These are phyloP conservation scores for Artomyces pyxidatus DNA, from an alignment of 768 basidiomycete genomes.

Conservation along the genomic window DNA sequence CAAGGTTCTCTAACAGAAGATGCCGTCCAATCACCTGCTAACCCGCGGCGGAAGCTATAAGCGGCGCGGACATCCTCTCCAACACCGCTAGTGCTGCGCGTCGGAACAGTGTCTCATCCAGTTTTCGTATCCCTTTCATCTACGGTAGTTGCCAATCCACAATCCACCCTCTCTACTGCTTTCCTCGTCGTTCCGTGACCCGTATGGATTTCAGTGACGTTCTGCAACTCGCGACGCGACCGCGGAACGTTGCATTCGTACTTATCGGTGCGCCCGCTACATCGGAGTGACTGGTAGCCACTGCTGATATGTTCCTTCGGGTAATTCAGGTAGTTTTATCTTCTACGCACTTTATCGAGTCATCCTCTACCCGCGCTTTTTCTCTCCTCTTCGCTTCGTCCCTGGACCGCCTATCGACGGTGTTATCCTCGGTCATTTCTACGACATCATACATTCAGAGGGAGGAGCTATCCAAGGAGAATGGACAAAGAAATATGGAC, in stretches of 20 bases:
- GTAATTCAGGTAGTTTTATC: not conserved
- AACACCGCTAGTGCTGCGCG: no score
- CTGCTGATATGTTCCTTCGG: not conserved
- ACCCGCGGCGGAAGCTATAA: no score
- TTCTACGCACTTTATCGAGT: not conserved
- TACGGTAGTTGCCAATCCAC: no score
- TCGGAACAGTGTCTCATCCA: no score
- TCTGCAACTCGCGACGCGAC: not conserved
- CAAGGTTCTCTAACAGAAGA: no score
- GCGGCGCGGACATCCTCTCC: no score
- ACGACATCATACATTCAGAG: constrained; percentile 30
- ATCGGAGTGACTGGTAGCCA: not conserved
- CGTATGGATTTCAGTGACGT: not conserved
- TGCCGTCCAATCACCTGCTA: no score
- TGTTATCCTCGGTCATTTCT: constrained; percentile 31
- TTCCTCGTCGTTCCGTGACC: no score
- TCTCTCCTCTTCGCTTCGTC: constrained; percentile 30
- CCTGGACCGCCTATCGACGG: constrained; percentile 31
- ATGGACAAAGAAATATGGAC: constrained; percentile 26
- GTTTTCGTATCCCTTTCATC: no score
- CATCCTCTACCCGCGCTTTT: not conserved
- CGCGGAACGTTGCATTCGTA: not conserved
- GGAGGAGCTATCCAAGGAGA: constrained; percentile 24
- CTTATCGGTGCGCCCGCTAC: not conserved
- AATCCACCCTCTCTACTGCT: no score